These are phyloP conservation scores for Globisporangium alternatum DNA, from an alignment of 352 stramenopile genomes.

Conservation along the genomic window DNA sequence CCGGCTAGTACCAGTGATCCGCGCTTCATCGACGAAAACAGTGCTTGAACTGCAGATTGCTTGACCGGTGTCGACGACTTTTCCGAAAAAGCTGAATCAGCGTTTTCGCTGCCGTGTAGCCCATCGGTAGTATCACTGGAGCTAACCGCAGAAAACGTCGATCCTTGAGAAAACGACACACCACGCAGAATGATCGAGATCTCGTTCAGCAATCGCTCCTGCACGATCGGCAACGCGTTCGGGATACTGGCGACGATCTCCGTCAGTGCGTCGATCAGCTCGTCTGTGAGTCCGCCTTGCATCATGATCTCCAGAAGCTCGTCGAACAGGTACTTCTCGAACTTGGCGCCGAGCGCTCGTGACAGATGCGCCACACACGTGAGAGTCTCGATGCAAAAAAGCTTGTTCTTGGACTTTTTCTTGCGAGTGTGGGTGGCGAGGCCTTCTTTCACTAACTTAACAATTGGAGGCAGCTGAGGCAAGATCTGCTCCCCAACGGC, in stretches of 20 bases:
- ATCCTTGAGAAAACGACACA: constrained; percentile 53
- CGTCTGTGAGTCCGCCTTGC: constrained; percentile 89
- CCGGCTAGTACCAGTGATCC: constrained; percentile 35
- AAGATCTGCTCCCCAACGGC: constrained; percentile 89
- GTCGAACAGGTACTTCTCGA: constrained; percentile 71
- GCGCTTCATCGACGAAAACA: constrained; percentile 76
- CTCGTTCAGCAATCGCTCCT: constrained; percentile 95
- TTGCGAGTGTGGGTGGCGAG: constrained; percentile 45
- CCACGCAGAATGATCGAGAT: constrained; percentile 94
- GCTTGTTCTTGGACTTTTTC: constrained; percentile 65
- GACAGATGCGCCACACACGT: constrained; percentile 77
- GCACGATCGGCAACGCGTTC: constrained; percentile 85
- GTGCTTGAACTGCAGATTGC: constrained; percentile 57
- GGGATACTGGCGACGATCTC: constrained; percentile 90
- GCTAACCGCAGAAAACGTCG: not conserved
- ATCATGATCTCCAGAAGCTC: constrained; percentile 84
- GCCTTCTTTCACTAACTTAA: constrained; percentile 73
- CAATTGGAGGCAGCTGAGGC: constrained; percentile 76
- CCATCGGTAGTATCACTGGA: not conserved
- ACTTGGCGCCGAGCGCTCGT: constrained; percentile 52
- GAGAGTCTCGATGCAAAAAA: constrained; percentile 82
- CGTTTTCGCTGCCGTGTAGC: constrained; percentile 3
- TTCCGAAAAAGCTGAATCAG: constrained; percentile 5
- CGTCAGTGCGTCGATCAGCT: constrained; percentile 92
- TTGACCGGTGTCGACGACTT: constrained; percentile 32